Conservation (phyloP, 805 yeast genomes). For the Huiozyma naganishii region DNA sequence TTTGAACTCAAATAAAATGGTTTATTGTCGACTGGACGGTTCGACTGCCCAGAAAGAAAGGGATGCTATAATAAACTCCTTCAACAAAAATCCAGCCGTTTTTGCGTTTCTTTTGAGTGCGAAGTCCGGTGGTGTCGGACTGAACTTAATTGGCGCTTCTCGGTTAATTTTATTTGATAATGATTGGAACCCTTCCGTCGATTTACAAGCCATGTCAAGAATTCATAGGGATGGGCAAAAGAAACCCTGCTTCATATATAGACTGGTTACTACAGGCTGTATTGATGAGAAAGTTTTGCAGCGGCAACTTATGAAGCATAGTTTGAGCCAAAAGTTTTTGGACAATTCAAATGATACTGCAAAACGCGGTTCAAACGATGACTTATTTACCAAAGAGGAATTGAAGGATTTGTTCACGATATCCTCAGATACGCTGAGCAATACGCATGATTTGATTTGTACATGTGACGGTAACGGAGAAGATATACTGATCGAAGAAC, state of each 20-base stretch:
- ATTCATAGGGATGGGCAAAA: constrained; percentile 90
- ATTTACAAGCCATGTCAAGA: constrained; percentile 90
- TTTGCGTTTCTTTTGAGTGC: constrained; percentile 74
- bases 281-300: constrained; percentile 92
- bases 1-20: constrained; percentile 37
- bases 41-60: constrained; percentile 60
- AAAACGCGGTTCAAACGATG: constrained; percentile 37
- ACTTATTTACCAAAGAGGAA: constrained; percentile 59
- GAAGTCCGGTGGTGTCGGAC: constrained; percentile 89
- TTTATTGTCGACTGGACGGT: constrained; percentile 70
- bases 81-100: constrained; percentile 41
- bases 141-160: constrained; percentile 84
- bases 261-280: constrained; percentile 78
- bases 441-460: constrained; percentile 75
- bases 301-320: constrained; percentile 76
- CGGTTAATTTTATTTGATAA: constrained; percentile 77
- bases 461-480: constrained; percentile 47
- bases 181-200: constrained; percentile 95
- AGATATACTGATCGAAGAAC: constrained; percentile 9
- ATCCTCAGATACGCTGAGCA: constrained; percentile 37
- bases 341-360: constrained; percentile 25
- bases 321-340: constrained; percentile 62
- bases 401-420: constrained; percentile 67
- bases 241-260: constrained; percentile 65
- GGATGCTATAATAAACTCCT: constrained; percentile 52